Evolutionary conservation across 768 basidiomycete species (phyloP).

Genomic region (Leccinum obscurum): DNA sequence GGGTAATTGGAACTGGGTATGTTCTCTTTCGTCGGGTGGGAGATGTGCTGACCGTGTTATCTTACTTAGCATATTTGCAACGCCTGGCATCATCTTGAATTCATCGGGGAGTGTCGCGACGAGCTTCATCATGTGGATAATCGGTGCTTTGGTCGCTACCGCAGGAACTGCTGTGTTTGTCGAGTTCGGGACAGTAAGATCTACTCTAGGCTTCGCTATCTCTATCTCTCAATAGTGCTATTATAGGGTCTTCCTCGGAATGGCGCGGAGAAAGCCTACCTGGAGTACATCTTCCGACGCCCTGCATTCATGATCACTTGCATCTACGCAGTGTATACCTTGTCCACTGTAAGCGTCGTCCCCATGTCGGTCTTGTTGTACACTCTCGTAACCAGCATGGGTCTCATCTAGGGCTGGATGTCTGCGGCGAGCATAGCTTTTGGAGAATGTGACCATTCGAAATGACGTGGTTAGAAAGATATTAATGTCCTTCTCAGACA

Average conservation of each 20-base stretch:
- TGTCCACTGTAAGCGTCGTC: conserved; percentile 50
- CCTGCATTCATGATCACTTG: conserved; percentile 65
- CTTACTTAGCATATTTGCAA: conserved; percentile 64
- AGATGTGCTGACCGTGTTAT: conserved; percentile 4
- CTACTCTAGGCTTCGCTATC: background rate
- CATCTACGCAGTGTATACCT: conserved; percentile 53
- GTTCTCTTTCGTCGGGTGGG: conserved; percentile 2
- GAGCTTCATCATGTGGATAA: conserved; percentile 66
- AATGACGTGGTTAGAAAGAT: background rate
- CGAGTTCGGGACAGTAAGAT: conserved; percentile 68
- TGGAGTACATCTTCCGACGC: conserved; percentile 66
- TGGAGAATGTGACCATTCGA: conserved; percentile 59
- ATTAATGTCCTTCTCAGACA: conserved; percentile 43
- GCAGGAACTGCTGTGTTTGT: conserved; percentile 71
- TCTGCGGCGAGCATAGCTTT: conserved; percentile 65
- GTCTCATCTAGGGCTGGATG: conserved; percentile 48
- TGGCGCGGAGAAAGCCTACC: conserved; percentile 76
- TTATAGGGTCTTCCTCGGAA: conserved; percentile 63
- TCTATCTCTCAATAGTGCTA: background rate
- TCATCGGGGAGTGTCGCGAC: conserved; percentile 72
- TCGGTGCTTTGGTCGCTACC: conserved; percentile 63
- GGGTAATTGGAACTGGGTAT: conserved; percentile 73
- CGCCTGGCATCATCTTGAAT: conserved; percentile 65
- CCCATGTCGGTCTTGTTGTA: background rate
- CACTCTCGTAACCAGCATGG: background rate